Conservation (phyloP, 2,329 filamentous ascomycete species). For the Colletotrichum liriopes region DNA sequence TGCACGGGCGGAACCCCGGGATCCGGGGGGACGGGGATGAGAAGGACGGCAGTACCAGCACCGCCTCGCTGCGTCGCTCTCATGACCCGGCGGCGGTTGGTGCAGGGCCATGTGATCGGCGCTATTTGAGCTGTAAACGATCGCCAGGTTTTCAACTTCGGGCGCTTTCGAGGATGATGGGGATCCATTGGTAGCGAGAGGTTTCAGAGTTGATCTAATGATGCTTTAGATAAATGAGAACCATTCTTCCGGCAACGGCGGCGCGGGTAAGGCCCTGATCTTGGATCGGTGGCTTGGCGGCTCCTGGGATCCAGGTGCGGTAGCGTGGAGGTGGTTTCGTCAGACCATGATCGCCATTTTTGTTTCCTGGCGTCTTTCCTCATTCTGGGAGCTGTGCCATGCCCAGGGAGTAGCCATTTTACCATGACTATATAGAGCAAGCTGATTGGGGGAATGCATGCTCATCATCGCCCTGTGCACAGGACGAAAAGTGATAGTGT, state of each 20-base stretch:
- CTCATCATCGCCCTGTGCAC: not conserved
- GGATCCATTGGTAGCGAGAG: not conserved
- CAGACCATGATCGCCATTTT: not conserved
- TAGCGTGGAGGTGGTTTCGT: not conserved
- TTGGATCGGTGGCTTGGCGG: conserved; percentile 24
- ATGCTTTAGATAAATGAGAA: not conserved
- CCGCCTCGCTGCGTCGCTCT: conserved; percentile 40
- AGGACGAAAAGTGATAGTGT: not conserved
- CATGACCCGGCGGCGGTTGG: conserved; percentile 47
- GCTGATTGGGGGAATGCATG: too few species aligned
- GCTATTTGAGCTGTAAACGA: conserved; percentile 41
- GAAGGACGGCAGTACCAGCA: not conserved
- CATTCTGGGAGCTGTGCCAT: conserved; percentile 6
- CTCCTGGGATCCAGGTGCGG: not conserved
- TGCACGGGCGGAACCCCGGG: not conserved
- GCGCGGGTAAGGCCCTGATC: conserved; percentile 30
- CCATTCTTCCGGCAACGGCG: conserved; percentile 46
- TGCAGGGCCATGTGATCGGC: conserved; percentile 46
- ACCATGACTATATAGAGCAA: not conserved
- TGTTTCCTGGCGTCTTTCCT: not conserved
- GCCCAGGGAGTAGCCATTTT: not conserved
- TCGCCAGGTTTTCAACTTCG: not conserved
- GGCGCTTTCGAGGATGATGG: not conserved
- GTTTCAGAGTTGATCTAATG: conserved; percentile 15
- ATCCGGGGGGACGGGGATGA: conserved; percentile 4